A percentile compares a stretch with the other conserved stretches of the same genome.
Evolutionary conservation across 1,139 yeast species (phyloP).

Genomic region (Geotrichum aggregatum): DNA sequence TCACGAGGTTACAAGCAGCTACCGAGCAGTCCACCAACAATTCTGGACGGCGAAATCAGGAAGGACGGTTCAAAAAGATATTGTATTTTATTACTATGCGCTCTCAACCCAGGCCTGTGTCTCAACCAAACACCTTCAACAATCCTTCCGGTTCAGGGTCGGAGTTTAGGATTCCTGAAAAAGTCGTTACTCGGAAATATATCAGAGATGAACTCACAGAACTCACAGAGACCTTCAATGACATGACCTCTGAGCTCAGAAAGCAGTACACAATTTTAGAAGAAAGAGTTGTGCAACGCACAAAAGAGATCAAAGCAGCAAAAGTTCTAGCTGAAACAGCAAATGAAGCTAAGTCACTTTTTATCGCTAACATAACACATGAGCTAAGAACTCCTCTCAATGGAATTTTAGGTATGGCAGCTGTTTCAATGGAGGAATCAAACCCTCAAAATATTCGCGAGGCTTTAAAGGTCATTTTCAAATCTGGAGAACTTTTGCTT

Average conservation of each 20-base stretch:
- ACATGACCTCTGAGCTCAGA: constrained; percentile 87
- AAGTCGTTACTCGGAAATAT: constrained; percentile 31
- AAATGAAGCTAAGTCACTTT: constrained; percentile 87
- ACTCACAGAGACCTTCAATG: constrained; percentile 83
- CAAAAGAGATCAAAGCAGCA: constrained; percentile 70
- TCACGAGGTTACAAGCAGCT: constrained; percentile 74
- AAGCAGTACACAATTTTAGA: constrained; percentile 81
- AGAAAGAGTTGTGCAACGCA: constrained; percentile 82
- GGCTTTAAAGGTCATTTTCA: constrained; percentile 67
- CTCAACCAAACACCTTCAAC: not conserved
- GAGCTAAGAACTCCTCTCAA: constrained; percentile 88
- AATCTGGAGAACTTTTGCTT: constrained; percentile 79
- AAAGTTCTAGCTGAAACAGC: constrained; percentile 53
- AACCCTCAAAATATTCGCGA: constrained; percentile 64
- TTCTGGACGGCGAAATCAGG: not conserved
- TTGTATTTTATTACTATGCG: not conserved
- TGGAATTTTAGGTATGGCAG: constrained; percentile 91
- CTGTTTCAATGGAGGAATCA: constrained; percentile 82
- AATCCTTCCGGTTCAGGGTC: constrained; percentile 1
- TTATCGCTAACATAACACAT: constrained; percentile 90
- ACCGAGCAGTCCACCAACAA: constrained; percentile 54
- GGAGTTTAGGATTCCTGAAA: constrained; percentile 35
- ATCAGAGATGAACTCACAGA: constrained; percentile 84
- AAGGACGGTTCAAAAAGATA: not conserved
- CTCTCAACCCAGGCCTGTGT: not conserved